Evolutionary conservation across 1,284 basidiomycete genomes (phyloP), one percentile per base, ranked within the genome.

Genomic region (Austropuccinia psidii): DNA sequence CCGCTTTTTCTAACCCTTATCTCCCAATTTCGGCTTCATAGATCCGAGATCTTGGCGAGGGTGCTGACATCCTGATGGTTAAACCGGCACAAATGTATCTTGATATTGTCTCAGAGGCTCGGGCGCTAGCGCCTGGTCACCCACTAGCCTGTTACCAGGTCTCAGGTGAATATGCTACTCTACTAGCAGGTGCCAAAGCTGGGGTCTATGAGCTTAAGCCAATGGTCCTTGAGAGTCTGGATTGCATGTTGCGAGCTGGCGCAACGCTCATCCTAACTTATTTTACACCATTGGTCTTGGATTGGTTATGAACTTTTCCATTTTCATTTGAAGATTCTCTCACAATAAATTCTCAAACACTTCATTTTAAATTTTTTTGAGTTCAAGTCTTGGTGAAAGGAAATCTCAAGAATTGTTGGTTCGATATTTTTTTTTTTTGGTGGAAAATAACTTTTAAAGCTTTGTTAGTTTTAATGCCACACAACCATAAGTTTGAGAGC

Each of bases 51-150:
- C 85, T 87, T 0, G 83, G 80, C n/a, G 95, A 99, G 83, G 96
- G 96, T 27, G 96, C 96, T 19, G 96, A 99, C 80, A 91, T 98
- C 77, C 88, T 99, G 80, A 98, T 99, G 95, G 93, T 99, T 80
- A 99, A 99, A 81, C 96, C 96, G 11, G 87, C 91, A 0, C 82
- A 98, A 74, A 94, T 94, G 0, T 98, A 98, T 83, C 89, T 98
- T 62, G 96, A 99, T 82, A 89, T 98, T 80, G 89, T 99, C 75
- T 85, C 89, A 41, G 93, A 97, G 79, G 93, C 93, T 27, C 87
- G 89, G 0, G 82, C 88, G 76, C 84, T 97, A 50, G 89, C 90
- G 0, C 87, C 87, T 0, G 88, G 96, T 80, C 88, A 92, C 78
- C 94, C 93, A 0, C 84, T 95, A 31, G 96, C 96, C 0, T 92